phyloP scores from a whole-genome alignment of 2,329 filamentous ascomycete species.

The Harringtonia aguacate region DNA sequence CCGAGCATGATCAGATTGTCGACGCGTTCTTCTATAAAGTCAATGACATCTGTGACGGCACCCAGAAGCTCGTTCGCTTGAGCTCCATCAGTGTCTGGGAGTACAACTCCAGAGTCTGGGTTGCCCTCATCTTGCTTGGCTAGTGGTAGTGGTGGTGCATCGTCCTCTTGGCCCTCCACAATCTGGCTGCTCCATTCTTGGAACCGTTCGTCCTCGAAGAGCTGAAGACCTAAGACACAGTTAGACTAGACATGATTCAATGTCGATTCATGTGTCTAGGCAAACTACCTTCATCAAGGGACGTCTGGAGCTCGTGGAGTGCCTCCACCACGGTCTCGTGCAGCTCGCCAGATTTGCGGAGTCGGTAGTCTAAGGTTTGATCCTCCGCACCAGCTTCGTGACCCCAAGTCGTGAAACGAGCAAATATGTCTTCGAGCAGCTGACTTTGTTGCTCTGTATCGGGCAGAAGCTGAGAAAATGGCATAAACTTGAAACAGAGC shows the following conservation, averaged over 20 bases:
- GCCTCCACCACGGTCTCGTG: constrained; percentile 6
- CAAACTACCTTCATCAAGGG: constrained; percentile 7
- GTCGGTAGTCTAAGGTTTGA: constrained; percentile 9
- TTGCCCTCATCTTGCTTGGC: too few species aligned
- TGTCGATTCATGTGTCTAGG: too few species aligned
- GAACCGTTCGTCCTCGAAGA: constrained; percentile 5
- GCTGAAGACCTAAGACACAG: constrained; percentile 1
- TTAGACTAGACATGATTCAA: not conserved
- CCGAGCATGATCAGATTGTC: constrained; percentile 9
- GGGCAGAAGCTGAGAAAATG: constrained; percentile 5
- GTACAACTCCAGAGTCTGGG: too few species aligned
- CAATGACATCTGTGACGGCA: not conserved
- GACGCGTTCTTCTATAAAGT: constrained; percentile 3
- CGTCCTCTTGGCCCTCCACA: not conserved
- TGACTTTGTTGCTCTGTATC: constrained; percentile 1
- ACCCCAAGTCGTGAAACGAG: constrained; percentile 9
- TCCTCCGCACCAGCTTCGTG: constrained; percentile 9
- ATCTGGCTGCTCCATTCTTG: constrained; percentile 1
- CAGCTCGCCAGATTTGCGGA: constrained; percentile 9
- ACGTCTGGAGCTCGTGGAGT: constrained; percentile 5
- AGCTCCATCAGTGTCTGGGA: too few species aligned
- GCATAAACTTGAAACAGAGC: constrained; percentile 4
- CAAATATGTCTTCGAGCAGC: constrained; percentile 7
- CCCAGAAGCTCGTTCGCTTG: not conserved
- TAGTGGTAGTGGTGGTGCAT: too few species aligned